Conservation (phyloP, 2,329 filamentous ascomycete species). For the Daldinia sp. region DNA sequence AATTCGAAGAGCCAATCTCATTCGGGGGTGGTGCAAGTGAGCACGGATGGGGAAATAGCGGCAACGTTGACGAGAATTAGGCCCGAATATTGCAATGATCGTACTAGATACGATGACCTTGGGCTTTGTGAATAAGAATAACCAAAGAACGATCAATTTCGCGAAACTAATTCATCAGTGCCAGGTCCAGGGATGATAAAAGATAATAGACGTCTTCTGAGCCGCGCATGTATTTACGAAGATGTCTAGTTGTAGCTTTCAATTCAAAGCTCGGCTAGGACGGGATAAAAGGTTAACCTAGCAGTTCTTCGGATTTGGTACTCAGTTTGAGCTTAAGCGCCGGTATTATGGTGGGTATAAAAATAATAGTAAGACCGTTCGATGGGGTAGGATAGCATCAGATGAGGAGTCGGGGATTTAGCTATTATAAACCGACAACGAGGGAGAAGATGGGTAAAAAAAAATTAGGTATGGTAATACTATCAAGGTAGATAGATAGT, state of each 20-base stretch:
- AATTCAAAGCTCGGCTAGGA: conserved; percentile 11
- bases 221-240: background rate
- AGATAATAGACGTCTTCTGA: background rate
- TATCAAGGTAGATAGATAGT: background rate
- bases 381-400: background rate
- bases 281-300: conserved; percentile 7
- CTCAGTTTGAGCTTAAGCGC: conserved; percentile 5
- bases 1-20: conserved; percentile 3
- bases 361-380: background rate
- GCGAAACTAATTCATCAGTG: background rate
- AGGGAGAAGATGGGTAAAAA: background rate
- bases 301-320: conserved; percentile 6
- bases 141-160: background rate
- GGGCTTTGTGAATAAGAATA: background rate
- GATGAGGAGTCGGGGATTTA: background rate
- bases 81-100: conserved; percentile 4
- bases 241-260: conserved; percentile 1
- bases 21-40: conserved; percentile 9
- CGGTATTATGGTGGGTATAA: conserved; percentile 1
- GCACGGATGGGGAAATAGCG: conserved; percentile 1
- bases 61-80: background rate
- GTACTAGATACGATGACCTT: conserved; percentile 3
- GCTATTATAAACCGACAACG: background rate
- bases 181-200: background rate
- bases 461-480: too few species aligned